Evolutionary conservation across 139 green algal genomes (phyloP), one percentile per base, ranked within the genome.

Genomic region (Axilococcus clingmanii): DNA sequence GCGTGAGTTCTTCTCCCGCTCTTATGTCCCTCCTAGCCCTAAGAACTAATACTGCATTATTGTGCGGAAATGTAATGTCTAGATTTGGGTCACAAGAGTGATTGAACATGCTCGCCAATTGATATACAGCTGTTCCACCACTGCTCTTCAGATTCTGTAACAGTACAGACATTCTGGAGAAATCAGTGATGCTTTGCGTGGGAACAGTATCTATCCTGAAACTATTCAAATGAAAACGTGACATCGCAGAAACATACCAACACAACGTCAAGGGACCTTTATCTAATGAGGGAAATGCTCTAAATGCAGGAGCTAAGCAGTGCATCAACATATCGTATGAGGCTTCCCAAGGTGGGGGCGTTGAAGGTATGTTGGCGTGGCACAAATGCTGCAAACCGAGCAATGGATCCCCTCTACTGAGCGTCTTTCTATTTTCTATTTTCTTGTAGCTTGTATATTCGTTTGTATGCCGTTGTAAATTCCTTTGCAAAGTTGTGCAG

Each of bases 21-120:
- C 33, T 31, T 22, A 85, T 67, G 38, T 78, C 63, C 0, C 54
- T 29, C 0, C 40, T 38, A 4, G 76, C 63, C 3, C 20, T 25
- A 14, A 82, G 50, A 5, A 23, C n/a, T 7, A 46, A 32, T 24
- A 50, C 23, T 25, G 33, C 50, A 38, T 79, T 70, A 58, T 76
- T 71, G 28, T 33, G 6, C 0, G 66, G 61, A 44, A 78, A 89
- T 0, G 27, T 44, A 6, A 80, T 59, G 22, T 77, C 55, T 22
- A 80, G 23, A 54, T 70, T 75, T 16, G 73, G 76, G 20, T 64
- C 52, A 37, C 76, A 85, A n/a, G 61, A 76, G 63, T 85, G 76
- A 48, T 85, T 85, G 38, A 80, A 66, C 55, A 83, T 48, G 35
- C 37, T 62, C 9, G 61, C 58, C 37, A 71, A 45, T 36, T 78